Evolutionary conservation across 306 rosid genomes (phyloP).

Genomic region (Castanopsis chinensis): DNA sequence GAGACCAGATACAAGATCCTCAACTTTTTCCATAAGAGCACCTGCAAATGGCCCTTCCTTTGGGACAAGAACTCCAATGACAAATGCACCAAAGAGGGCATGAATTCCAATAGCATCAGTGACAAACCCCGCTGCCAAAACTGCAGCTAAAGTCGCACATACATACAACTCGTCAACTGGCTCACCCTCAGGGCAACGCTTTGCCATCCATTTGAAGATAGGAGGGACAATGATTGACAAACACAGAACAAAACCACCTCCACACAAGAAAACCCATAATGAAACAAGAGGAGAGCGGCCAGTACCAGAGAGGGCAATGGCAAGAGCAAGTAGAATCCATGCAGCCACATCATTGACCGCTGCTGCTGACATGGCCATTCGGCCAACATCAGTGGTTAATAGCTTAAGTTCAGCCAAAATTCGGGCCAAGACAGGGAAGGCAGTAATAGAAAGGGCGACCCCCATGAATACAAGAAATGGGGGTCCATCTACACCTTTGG

Average conservation of each 20-base stretch:
- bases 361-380: conserved; percentile 92
- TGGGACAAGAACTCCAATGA: conserved; percentile 70
- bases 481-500: conserved; percentile 41
- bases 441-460: conserved; percentile 71
- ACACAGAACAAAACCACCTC: conserved; percentile 50
- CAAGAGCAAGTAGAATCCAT: conserved; percentile 93
- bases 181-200: conserved; percentile 68
- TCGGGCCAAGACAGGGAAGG: conserved; percentile 89
- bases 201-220: conserved; percentile 59
- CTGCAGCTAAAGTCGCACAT: conserved; percentile 62
- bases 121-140: conserved; percentile 74
- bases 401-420: conserved; percentile 87
- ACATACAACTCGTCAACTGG: conserved; percentile 63
- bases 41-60: conserved; percentile 76
- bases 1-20: conserved; percentile 86
- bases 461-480: conserved; percentile 73
- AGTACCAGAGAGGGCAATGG: conserved; percentile 65
- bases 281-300: conserved; percentile 57
- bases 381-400: conserved; percentile 68
- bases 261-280: conserved; percentile 75
- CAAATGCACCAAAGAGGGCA: conserved; percentile 92
- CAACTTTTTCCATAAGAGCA: conserved; percentile 76
- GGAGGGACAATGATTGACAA: conserved; percentile 45
- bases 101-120: conserved; percentile 90
- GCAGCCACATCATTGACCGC: conserved; percentile 93